Evolutionary conservation across 352 stramenopile genomes (phyloP), one percentile per base, ranked within the genome.

Genomic region (Aphanomyces invadans): DNA sequence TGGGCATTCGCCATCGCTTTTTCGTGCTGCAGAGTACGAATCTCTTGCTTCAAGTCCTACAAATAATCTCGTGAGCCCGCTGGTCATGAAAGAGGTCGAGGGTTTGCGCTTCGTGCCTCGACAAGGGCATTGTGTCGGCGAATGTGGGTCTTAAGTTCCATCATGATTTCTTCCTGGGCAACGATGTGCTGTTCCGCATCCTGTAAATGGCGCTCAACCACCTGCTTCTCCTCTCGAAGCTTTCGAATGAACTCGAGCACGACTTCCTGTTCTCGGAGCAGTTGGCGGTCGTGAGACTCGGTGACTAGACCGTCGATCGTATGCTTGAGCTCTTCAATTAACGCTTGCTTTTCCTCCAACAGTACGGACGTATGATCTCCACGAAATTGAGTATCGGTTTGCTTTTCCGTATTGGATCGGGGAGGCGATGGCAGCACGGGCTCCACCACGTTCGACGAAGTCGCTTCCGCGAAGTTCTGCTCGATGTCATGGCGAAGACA

Each of bases 201-300:
- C 26, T 90, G 81, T 25, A 95, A 65, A 55, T 88, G 76, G 26
- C 76, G 78, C 51, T 87, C 72, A 12, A 89, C 71, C 19, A 86
- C 69, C 0, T 69, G 70, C 60, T 92, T 92, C 36, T 95, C 86
- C 53, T 91, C 76, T 15, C 86, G 79, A 49, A 95, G 68, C 49
- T 90, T 91, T 19, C 86, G 86, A 17, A 95, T 79, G 70, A 92
- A 95, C 29, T 92, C 81, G 3, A 95, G 71, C 69, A 95, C 86
- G 1, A 84, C 78, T 31, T 76, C 74, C 55, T 95, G 80, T 71
- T 92, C 83, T 19, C 86, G 83, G 7, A 92, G 76, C 71, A 90
- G 88, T 31, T 81, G 71, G 51, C 81, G 84, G 69, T 95, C 83
- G 45, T 92, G 79, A 9, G 75, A 71, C 49, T 95, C 83, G 19